Conservation (phyloP, 805 yeast genomes). For the Isabelozyma pseudorhagii region DNA sequence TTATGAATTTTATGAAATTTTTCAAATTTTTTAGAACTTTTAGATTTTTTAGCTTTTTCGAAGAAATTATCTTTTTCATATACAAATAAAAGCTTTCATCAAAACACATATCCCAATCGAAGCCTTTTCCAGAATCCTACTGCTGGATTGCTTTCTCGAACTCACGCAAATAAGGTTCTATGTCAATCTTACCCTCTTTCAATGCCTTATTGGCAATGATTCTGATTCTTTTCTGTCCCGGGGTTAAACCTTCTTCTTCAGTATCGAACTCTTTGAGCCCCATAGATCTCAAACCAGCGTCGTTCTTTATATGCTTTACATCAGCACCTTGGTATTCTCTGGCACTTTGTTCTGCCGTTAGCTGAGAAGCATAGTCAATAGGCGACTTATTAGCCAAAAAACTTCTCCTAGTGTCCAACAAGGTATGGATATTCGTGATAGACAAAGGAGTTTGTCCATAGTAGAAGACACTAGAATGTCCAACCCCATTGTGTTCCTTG, state of each 20-base stretch:
- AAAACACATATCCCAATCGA: too few relatives aligned
- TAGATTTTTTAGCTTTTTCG: too few relatives aligned
- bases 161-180: not conserved
- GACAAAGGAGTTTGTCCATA: slow-evolving; percentile 33
- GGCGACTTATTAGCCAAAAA: slow-evolving; percentile 10
- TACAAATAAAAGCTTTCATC: too few relatives aligned
- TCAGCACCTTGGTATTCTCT: slow-evolving; percentile 20
- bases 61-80: too few relatives aligned
- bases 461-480: slow-evolving; percentile 40
- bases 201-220: slow-evolving; percentile 18
- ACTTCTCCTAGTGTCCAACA: slow-evolving; percentile 11
- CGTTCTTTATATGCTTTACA: slow-evolving; percentile 7
- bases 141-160: not conserved
- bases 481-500: slow-evolving; percentile 26
- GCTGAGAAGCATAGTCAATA: slow-evolving; percentile 11
- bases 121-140: too few relatives aligned
- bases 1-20: too few relatives aligned
- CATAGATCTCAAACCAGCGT: slow-evolving; percentile 15
- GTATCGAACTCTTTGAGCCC: slow-evolving; percentile 22
- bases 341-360: slow-evolving; percentile 8
- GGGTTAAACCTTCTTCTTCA: slow-evolving; percentile 14
- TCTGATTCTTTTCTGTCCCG: slow-evolving; percentile 23
- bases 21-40: too few relatives aligned
- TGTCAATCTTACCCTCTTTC: not conserved
- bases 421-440: slow-evolving; percentile 8